These are phyloP conservation scores for Hansenula anomala DNA, from an alignment of 1,139 yeast genomes.

Conservation along the genomic window DNA sequence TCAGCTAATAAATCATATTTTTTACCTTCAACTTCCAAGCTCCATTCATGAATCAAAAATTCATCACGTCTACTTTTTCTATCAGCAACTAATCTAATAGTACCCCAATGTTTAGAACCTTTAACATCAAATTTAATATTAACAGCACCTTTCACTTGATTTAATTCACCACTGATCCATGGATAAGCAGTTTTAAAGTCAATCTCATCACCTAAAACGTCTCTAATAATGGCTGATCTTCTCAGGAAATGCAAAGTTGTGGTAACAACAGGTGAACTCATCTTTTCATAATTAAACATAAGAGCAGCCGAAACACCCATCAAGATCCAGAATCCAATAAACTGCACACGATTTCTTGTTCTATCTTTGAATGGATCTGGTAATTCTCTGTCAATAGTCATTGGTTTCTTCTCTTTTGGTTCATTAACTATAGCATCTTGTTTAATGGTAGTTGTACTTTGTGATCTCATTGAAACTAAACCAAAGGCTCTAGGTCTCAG, in stretches of 20 bases:
- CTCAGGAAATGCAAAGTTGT: conserved; percentile 86
- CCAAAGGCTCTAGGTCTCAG: not conserved
- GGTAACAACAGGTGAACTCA: conserved; percentile 79
- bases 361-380: conserved; percentile 70
- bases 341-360: conserved; percentile 46
- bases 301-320: conserved; percentile 63
- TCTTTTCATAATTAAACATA: conserved; percentile 88
- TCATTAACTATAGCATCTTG: too few relatives aligned
- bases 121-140: conserved; percentile 66
- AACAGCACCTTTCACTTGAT: conserved; percentile 77
- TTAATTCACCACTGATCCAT: conserved; percentile 83
- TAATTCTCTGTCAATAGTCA: conserved; percentile 59
- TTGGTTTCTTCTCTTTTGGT: conserved; percentile 29
- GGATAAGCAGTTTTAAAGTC: conserved; percentile 70
- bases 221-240: conserved; percentile 65
- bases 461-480: conserved; percentile 4
- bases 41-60: conserved; percentile 58
- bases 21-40: conserved; percentile 39
- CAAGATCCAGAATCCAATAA: conserved; percentile 56
- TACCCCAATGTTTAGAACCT: conserved; percentile 57
- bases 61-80: conserved; percentile 53
- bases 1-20: conserved; percentile 50
- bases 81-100: conserved; percentile 51
- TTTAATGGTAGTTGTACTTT: conserved; percentile 5
- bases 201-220: conserved; percentile 68